Conservation (phyloP, 2,329 filamentous ascomycete genomes). For the Lecanosticta acicola region DNA sequence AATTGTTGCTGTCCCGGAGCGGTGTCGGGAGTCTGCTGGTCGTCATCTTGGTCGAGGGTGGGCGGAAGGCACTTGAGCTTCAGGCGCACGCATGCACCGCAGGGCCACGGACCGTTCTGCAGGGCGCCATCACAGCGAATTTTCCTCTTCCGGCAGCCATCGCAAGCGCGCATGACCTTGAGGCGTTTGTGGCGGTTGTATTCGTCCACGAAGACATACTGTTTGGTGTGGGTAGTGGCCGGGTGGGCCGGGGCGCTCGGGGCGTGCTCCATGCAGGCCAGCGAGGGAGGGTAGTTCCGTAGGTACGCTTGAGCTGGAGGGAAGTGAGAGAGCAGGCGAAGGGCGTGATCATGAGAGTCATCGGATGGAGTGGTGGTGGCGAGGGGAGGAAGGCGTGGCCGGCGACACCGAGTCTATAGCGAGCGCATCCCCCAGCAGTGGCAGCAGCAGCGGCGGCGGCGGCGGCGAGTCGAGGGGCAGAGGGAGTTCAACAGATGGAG, state of each 20-base stretch:
- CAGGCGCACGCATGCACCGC: conserved; percentile 83
- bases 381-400: background rate
- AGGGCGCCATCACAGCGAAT: conserved; percentile 98
- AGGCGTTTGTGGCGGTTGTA: conserved; percentile 96
- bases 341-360: background rate
- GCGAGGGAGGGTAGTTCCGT: background rate
- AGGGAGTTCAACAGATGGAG: too few species aligned
- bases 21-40: conserved; percentile 27
- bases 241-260: conserved; percentile 40
- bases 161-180: conserved; percentile 97
- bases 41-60: conserved; percentile 68
- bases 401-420: background rate
- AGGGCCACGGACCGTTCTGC: conserved; percentile 88
- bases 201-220: conserved; percentile 98
- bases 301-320: too few species aligned
- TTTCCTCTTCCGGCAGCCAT: conserved; percentile 88
- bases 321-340: background rate
- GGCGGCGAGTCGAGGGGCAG: too few species aligned
- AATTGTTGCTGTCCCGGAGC: conserved; percentile 25
- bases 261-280: conserved; percentile 15
- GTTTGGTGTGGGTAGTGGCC: conserved; percentile 74
- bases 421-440: background rate
- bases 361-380: conserved; percentile 1
- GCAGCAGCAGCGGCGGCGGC: background rate
- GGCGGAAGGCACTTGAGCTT: conserved; percentile 92